These are phyloP conservation scores for Fusarium poae DNA, from an alignment of 2,329 filamentous ascomycete species.

Conservation along the genomic window DNA sequence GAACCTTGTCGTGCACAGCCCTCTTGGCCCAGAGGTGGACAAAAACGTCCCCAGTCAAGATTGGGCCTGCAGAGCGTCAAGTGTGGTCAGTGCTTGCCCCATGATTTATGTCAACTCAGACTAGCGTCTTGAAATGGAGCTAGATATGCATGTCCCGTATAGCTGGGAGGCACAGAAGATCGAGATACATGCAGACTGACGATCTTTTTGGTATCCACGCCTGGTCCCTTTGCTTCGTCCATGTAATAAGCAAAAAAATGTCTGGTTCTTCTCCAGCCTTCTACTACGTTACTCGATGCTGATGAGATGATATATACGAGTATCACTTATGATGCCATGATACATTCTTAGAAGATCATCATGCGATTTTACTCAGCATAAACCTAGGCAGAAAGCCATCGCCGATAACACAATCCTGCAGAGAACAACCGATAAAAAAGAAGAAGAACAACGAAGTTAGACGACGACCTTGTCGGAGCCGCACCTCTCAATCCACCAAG, in stretches of 20 bases:
- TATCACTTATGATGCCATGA: neutral
- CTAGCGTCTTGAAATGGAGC: slow-evolving; percentile 13
- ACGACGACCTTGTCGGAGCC: slow-evolving; percentile 37
- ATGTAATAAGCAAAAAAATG: slow-evolving; percentile 16
- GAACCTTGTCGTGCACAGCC: slow-evolving; percentile 38
- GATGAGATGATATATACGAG: neutral
- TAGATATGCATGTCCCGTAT: slow-evolving; percentile 47
- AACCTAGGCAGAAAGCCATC: neutral
- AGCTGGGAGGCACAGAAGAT: slow-evolving; percentile 42
- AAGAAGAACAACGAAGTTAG: neutral
- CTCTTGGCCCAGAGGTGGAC: slow-evolving; percentile 8
- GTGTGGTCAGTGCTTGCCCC: neutral
- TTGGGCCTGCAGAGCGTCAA: neutral
- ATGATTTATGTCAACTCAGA: neutral
- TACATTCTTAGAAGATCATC: neutral
- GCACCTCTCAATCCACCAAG: slow-evolving; percentile 35
- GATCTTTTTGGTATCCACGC: slow-evolving; percentile 33
- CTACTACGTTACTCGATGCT: neutral
- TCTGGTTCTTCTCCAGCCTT: slow-evolving; percentile 5
- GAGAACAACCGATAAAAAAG: slow-evolving; percentile 24
- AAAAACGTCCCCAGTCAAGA: neutral
- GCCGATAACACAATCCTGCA: neutral
- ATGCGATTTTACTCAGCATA: neutral
- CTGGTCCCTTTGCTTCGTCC: slow-evolving; percentile 6
- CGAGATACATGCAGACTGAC: slow-evolving; percentile 41